Conservation (phyloP, 352 stramenopile genomes). For the Globisporangium recalcitrans region DNA sequence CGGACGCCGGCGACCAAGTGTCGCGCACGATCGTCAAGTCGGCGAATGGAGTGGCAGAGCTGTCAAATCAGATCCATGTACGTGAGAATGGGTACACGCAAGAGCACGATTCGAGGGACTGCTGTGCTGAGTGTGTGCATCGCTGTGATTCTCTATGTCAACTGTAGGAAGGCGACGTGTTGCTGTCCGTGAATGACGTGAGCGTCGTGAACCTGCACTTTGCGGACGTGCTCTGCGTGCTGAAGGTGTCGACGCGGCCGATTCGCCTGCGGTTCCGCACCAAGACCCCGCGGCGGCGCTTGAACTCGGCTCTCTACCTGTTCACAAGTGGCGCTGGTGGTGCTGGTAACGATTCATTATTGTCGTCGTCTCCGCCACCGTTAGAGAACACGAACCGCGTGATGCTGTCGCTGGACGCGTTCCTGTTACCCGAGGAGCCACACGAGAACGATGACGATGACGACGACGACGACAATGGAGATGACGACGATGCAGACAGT, state of each 20-base stretch:
- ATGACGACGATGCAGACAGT: constrained; percentile 57
- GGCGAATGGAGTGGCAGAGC: constrained; percentile 37
- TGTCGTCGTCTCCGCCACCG: not conserved
- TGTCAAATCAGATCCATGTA: constrained; percentile 53
- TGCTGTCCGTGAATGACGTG: constrained; percentile 66
- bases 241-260: constrained; percentile 61
- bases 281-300: constrained; percentile 16
- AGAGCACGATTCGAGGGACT: not conserved
- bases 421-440: constrained; percentile 31
- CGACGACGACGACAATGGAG: constrained; percentile 35
- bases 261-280: constrained; percentile 65
- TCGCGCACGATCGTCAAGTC: constrained; percentile 53
- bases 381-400: not conserved
- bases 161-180: constrained; percentile 56
- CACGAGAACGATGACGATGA: constrained; percentile 41
- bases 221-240: constrained; percentile 53
- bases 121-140: constrained; percentile 5
- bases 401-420: constrained; percentile 22
- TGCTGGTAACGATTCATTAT: constrained; percentile 8
- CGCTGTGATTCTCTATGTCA: not conserved
- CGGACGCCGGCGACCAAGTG: constrained; percentile 16
- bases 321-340: constrained; percentile 15
- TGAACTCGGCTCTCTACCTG: constrained; percentile 4
- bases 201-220: constrained; percentile 63
- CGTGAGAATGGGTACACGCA: constrained; percentile 8